Percentiles rank a stretch among this genome's conserved stretches.
Evolutionary conservation across 306 rosid genomes (phyloP).

Genomic region (Lathyrus sativus): DNA sequence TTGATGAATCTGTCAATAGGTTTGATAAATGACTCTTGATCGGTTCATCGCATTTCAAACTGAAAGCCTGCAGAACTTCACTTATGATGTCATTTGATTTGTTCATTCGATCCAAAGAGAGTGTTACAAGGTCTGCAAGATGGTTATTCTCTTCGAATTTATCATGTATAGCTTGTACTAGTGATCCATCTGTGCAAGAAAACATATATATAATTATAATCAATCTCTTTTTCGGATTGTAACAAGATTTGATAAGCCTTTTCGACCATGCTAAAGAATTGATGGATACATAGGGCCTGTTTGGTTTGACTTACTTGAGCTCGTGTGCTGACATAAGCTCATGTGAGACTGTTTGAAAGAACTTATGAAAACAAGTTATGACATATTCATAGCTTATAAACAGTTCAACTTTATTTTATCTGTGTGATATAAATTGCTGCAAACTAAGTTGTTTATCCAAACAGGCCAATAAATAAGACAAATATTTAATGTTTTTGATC

Average conservation of each 20-base stretch:
- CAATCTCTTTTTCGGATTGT: neutral
- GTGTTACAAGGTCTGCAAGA: slow-evolving; percentile 35
- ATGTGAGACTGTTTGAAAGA: too few relatives aligned
- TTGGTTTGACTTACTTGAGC: too few relatives aligned
- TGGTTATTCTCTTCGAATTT: slow-evolving; percentile 35
- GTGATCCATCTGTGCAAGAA: neutral
- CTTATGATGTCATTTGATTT: slow-evolving; percentile 40
- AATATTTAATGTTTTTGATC: slow-evolving; percentile 9
- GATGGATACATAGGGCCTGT: neutral
- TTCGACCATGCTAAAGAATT: slow-evolving; percentile 1
- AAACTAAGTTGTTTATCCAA: too few relatives aligned
- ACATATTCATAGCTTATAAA: too few relatives aligned
- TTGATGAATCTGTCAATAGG: slow-evolving; percentile 43
- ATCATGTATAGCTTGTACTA: neutral
- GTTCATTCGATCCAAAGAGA: slow-evolving; percentile 30
- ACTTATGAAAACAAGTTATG: too few relatives aligned
- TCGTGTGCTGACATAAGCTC: too few relatives aligned
- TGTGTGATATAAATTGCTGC: too few relatives aligned
- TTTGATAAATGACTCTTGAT: slow-evolving; percentile 43
- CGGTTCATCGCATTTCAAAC: slow-evolving; percentile 55
- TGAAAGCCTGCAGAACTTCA: slow-evolving; percentile 51
- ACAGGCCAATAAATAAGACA: neutral
- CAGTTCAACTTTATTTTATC: too few relatives aligned
- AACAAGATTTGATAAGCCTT: neutral
- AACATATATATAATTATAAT: neutral